A percentile compares a stretch with the other conserved stretches of the same genome.
These are phyloP conservation scores for Fusarium sp. DNA, from an alignment of 2,329 filamentous ascomycete genomes.

Conservation along the genomic window DNA sequence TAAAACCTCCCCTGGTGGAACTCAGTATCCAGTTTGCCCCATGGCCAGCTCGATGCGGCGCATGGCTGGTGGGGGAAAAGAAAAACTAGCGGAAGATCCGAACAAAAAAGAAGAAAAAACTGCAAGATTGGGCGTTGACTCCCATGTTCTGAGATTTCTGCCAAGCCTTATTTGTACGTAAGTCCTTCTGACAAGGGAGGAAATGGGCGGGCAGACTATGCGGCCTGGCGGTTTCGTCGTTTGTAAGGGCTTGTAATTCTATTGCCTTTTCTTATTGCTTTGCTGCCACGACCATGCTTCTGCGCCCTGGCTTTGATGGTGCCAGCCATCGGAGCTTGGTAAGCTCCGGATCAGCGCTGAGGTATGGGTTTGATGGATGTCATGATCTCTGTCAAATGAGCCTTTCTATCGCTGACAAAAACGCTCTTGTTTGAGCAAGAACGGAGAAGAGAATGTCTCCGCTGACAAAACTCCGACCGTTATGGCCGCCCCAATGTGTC, in stretches of 20 bases:
- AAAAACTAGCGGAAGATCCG: slow-evolving; percentile 29
- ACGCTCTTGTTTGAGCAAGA: slow-evolving; percentile 3
- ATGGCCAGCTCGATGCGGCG: slow-evolving; percentile 28
- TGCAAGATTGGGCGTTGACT: slow-evolving; percentile 9
- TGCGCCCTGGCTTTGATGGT: slow-evolving; percentile 39
- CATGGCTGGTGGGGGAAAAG: slow-evolving; percentile 27
- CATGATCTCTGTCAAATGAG: slow-evolving; percentile 25
- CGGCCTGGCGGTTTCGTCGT: slow-evolving; percentile 22
- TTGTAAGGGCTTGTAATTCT: slow-evolving; percentile 18
- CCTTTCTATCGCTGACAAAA: slow-evolving; percentile 22
- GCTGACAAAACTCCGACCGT: slow-evolving; percentile 38
- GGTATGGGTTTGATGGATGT: background rate
- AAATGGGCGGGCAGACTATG: slow-evolving; percentile 6
- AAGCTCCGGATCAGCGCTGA: slow-evolving; percentile 17
- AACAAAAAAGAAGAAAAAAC: slow-evolving; percentile 12
- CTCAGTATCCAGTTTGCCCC: slow-evolving; percentile 29
- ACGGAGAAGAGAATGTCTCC: slow-evolving; percentile 17
- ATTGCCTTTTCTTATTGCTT: slow-evolving; percentile 25
- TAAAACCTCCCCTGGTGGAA: slow-evolving; percentile 23
- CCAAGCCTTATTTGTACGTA: slow-evolving; percentile 18
- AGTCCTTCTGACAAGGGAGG: slow-evolving; percentile 9
- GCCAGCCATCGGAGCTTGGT: slow-evolving; percentile 24
- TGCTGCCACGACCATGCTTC: slow-evolving; percentile 16
- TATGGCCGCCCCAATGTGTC: slow-evolving; percentile 29
- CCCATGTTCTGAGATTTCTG: slow-evolving; percentile 14